A percentile compares a stretch with the other conserved stretches of the same genome.
These are phyloP conservation scores for Eucommia ulmoides DNA, from an alignment of 257 asterid species.

Conservation along the genomic window DNA sequence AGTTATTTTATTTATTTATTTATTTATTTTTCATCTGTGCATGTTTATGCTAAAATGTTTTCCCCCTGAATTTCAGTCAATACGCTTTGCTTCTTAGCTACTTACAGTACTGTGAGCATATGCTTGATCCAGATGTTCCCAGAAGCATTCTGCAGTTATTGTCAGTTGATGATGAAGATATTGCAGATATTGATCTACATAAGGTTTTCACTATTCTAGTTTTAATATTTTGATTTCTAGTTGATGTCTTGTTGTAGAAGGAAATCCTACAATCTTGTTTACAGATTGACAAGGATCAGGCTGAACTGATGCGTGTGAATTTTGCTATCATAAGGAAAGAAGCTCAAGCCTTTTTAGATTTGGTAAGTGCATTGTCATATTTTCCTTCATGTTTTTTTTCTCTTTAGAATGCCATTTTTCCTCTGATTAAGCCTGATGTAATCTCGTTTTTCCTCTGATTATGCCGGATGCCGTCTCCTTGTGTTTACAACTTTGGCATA, in stretches of 20 bases:
- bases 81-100: constrained; percentile 91
- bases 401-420: too few relatives aligned
- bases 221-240: background rate
- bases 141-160: constrained; percentile 56
- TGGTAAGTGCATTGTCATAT: constrained; percentile 38
- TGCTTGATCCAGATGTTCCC: constrained; percentile 84
- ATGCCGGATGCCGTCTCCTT: constrained; percentile 5
- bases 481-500: background rate
- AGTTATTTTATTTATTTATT: background rate
- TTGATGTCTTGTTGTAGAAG: constrained; percentile 1
- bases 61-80: constrained; percentile 42
- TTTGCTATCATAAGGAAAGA: constrained; percentile 76
- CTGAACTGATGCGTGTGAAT: constrained; percentile 67
- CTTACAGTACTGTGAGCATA: constrained; percentile 86
- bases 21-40: background rate
- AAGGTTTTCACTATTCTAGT: constrained; percentile 40
- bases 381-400: too few relatives aligned
- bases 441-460: background rate
- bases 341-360: constrained; percentile 61
- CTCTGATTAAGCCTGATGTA: too few relatives aligned
- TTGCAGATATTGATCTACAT: constrained; percentile 64
- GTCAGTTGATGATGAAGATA: constrained; percentile 64
- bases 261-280: constrained; percentile 3
- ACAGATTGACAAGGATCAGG: constrained; percentile 83
- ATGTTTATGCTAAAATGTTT: background rate